Evolutionary conservation across 441 rosid species (phyloP), one percentile per base, ranked within the genome.

Genomic region (Aquilaria agallochum): DNA sequence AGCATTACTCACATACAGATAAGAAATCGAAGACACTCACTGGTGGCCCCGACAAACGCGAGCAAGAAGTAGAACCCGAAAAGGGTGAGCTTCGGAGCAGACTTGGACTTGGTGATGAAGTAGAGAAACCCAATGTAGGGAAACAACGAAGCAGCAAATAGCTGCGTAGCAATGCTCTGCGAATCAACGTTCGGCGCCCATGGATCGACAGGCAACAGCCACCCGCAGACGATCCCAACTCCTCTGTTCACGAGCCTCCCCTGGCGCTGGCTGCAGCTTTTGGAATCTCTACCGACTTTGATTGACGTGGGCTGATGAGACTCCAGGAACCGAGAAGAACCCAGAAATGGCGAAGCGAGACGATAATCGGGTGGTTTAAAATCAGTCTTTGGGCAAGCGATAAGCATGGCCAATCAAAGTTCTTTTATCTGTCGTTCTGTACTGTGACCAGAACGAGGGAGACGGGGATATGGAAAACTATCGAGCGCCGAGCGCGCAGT

Each of bases 41-140:
- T 83, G 64, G 96, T 86, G 46, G 98, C 97, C 11, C 93, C 96
- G 20, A 88, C 95, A 54, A 92, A 92, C 55, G 83, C 92, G 53
- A 90, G 98, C 82, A 86, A 80, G 88, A 92, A 92, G 76, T 84
- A 90, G 90, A 88, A 87, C 7, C 98, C 97, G 57, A 94, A 94
- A 27, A 88, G 95, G 63, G 96, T 88, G 56, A 84, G 92, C 55
- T 81, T 78, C 5, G 97, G 96, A 65, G 96, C 77, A 36, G 97
- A 66, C 82, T 83, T 90, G 33, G 97, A 93, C 66, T 81, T 86
- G 40, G 90, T 90, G 70, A 93, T 83, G 80, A 86, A 90, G 72
- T 90, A 92, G 75, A 92, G 77, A 80, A 92, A 90, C 2, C 94
- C 90, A 50, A 88, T 57, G 66, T 86, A 92, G 2, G 92, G 95